Percentiles rank a stretch among this genome's conserved stretches.
phyloP scores from a whole-genome alignment of 371 early-diverging fungal species.

The Catenaria anguillulae region DNA sequence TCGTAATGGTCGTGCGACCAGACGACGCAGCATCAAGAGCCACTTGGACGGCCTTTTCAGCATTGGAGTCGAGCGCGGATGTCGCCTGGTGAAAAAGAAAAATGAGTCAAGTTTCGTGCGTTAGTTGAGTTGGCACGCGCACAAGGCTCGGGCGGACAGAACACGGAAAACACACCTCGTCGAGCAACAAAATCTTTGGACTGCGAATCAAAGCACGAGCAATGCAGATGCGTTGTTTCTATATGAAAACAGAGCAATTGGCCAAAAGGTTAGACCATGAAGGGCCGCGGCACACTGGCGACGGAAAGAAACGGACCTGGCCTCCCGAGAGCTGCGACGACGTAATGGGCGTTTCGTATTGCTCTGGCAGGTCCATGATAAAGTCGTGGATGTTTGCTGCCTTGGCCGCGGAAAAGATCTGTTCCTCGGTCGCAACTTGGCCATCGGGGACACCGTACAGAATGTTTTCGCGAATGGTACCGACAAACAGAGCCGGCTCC shows the following conservation, averaged over 20 bases:
- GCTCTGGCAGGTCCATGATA: conserved; percentile 55
- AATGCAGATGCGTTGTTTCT: conserved; percentile 54
- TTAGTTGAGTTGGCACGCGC: no score
- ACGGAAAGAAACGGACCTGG: conserved; percentile 37
- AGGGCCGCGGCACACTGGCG: no score
- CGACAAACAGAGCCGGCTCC: conserved; percentile 43
- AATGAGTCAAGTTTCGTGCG: no score
- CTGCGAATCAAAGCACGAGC: conserved; percentile 65
- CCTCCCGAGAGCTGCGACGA: conserved; percentile 68
- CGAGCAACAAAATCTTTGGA: conserved; percentile 67
- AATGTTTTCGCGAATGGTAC: conserved; percentile 54
- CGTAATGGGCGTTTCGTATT: conserved; percentile 14
- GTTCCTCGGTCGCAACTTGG: conserved; percentile 23
- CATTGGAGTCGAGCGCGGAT: conserved; percentile 75
- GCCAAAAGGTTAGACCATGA: no score
- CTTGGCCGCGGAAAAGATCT: conserved; percentile 42
- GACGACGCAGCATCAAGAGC: conserved; percentile 26
- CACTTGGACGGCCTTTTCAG: conserved; percentile 54
- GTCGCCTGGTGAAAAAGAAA: no score
- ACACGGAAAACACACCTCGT: no score
- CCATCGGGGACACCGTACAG: conserved; percentile 37
- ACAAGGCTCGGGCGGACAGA: no score
- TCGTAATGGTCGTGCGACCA: conserved; percentile 40
- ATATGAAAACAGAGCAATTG: no score
- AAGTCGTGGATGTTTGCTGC: conserved; percentile 28